phyloP scores from a whole-genome alignment of 345 rosid species.

The Citrus medica region DNA sequence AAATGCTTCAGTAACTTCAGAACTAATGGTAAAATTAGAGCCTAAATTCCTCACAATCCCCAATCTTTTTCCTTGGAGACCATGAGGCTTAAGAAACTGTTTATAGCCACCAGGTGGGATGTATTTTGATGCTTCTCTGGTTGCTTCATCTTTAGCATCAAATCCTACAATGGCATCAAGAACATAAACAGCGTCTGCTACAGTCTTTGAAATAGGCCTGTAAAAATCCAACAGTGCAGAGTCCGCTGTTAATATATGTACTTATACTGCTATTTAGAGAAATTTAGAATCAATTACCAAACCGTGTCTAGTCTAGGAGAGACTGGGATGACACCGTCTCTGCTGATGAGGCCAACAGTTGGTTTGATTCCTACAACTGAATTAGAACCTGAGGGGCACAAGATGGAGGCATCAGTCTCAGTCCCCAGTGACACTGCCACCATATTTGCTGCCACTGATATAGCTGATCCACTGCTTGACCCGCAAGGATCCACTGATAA shows the following conservation, averaged over 20 bases:
- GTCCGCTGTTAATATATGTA: background rate
- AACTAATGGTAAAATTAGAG: slow-evolving; percentile 3
- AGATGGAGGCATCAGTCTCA: slow-evolving; percentile 22
- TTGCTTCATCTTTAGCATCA: slow-evolving; percentile 49
- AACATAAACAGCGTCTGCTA: slow-evolving; percentile 54
- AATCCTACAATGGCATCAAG: slow-evolving; percentile 59
- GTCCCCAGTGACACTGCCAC: slow-evolving; percentile 22
- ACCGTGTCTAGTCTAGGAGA: slow-evolving; percentile 26
- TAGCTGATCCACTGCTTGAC: slow-evolving; percentile 23
- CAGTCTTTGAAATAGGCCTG: slow-evolving; percentile 63
- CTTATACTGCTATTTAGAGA: background rate
- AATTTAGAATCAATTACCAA: slow-evolving; percentile 12
- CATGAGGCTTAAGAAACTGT: slow-evolving; percentile 34
- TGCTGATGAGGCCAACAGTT: slow-evolving; percentile 27
- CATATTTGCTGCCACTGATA: slow-evolving; percentile 30
- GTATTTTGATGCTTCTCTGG: slow-evolving; percentile 33
- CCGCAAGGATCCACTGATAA: slow-evolving; percentile 19
- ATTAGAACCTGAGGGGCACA: slow-evolving; percentile 21
- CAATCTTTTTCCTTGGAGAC: slow-evolving; percentile 28
- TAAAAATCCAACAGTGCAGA: background rate
- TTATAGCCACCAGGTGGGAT: slow-evolving; percentile 61
- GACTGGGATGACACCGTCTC: slow-evolving; percentile 23
- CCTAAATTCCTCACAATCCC: slow-evolving; percentile 27
- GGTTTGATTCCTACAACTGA: slow-evolving; percentile 31
- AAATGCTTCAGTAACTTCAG: slow-evolving; percentile 5